These are phyloP conservation scores for Turnera subulata DNA, from an alignment of 345 rosid genomes.

Conservation along the genomic window DNA sequence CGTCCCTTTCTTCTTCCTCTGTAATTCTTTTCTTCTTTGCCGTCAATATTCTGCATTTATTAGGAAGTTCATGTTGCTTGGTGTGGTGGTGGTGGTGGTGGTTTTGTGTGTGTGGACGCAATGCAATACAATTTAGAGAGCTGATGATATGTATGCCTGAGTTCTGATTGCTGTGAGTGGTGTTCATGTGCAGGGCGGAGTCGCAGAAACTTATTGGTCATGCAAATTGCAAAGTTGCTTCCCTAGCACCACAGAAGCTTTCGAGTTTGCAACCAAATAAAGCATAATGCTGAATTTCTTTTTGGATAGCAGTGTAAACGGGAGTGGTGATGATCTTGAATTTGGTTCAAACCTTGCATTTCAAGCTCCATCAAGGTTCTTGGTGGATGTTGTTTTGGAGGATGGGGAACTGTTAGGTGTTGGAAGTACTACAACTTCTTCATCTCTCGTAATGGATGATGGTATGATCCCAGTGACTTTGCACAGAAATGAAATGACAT, in stretches of 20 bases:
- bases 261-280: slow-evolving; percentile 49
- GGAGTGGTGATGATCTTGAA: slow-evolving; percentile 42
- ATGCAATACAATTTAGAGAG: no score
- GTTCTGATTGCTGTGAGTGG: no score
- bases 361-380: slow-evolving; percentile 68
- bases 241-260: slow-evolving; percentile 59
- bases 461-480: slow-evolving; percentile 39
- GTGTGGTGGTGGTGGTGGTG: no score
- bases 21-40: no score
- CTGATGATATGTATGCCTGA: no score
- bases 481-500: no score
- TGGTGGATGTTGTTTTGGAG: slow-evolving; percentile 58
- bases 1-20: no score
- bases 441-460: slow-evolving; percentile 40
- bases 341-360: slow-evolving; percentile 81
- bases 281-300: slow-evolving; percentile 22
- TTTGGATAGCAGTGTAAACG: slow-evolving; percentile 37
- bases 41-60: no score
- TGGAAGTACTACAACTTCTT: slow-evolving; percentile 34
- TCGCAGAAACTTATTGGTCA: slow-evolving; percentile 71
- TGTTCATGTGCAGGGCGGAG: slow-evolving; percentile 49
- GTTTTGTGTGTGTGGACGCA: no score
- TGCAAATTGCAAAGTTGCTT: slow-evolving; percentile 49
- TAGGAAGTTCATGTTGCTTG: no score
- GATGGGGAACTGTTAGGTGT: slow-evolving; percentile 40